A percentile compares a stretch with the other conserved stretches of the same genome.
Conservation (phyloP, 2,329 filamentous ascomycete species). For the Calonectria honghensis region DNA sequence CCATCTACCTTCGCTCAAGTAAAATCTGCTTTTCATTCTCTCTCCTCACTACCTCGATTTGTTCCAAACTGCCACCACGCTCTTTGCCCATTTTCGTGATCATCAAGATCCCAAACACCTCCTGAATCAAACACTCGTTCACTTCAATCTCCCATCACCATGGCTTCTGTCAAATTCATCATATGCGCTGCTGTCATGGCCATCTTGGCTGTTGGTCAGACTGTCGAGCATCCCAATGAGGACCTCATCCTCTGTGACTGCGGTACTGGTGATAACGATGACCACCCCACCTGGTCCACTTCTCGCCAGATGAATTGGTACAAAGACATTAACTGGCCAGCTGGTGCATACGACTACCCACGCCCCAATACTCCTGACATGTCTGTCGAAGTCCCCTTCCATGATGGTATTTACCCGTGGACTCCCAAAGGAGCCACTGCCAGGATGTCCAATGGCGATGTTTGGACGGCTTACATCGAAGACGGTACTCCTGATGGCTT, state of each 20-base stretch:
- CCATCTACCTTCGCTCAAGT: background rate
- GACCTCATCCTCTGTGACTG: slow-evolving; percentile 65
- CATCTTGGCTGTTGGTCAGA: slow-evolving; percentile 48
- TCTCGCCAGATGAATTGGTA: slow-evolving; percentile 68
- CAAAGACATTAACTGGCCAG: slow-evolving; percentile 61
- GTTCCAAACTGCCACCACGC: background rate
- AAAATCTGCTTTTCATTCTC: background rate
- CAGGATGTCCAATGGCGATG: slow-evolving; percentile 61
- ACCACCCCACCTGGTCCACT: slow-evolving; percentile 63
- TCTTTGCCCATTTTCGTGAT: background rate
- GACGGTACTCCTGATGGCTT: slow-evolving; percentile 64
- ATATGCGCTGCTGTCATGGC: slow-evolving; percentile 48
- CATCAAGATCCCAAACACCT: slow-evolving; percentile 3
- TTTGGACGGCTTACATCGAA: slow-evolving; percentile 66
- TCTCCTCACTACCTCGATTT: background rate
- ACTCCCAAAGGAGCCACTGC: slow-evolving; percentile 61
- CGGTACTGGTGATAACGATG: slow-evolving; percentile 64
- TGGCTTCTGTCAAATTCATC: slow-evolving; percentile 53
- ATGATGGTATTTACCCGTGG: slow-evolving; percentile 63
- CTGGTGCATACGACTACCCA: slow-evolving; percentile 58
- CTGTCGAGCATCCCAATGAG: slow-evolving; percentile 57
- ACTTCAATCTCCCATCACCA: slow-evolving; percentile 34
- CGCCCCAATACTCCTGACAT: slow-evolving; percentile 59
- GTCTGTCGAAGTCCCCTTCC: slow-evolving; percentile 63
- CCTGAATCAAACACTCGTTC: background rate